Evolutionary conservation across 805 yeast species (phyloP), one percentile per base, ranked within the genome.

Genomic region (Wickerhamomyces alni): DNA sequence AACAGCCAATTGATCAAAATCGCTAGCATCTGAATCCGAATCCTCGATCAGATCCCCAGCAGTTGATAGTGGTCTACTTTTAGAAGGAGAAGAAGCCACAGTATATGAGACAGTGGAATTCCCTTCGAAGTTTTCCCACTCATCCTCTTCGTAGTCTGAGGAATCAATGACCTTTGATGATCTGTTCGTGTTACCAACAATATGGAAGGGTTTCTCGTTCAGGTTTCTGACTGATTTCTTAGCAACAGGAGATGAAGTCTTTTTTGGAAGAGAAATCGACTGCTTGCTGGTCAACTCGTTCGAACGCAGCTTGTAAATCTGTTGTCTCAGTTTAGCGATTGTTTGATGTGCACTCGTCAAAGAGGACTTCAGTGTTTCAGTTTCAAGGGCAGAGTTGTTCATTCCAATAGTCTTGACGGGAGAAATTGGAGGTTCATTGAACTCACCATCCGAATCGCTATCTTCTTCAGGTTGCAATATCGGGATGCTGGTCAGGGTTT

Each of bases 311-410:
- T 52, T 52, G 17, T 45, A 32, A 17, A 57, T 52, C 41, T 57
- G 57, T 8, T 52, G 62, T 55, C 83, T 72, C 45, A 83, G 66
- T 49, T 72, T 79, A n/a, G 76, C 62, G 35, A 84, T 77, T 2
- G 78, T 72, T 44, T 71, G 68, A 50, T 80, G 76, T 5, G 89
- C 82, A 58, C 74, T 85, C 15, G 69, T 67, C 48, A 86, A 66
- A 18, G 84, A 80, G 0, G 82, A 71, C 45, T 72, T 69, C 46
- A 83, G 60, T 1, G 88, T 80, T 51, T 85, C 89, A 3, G 74
- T 63, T 52, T 83, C 87, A 32, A 83, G 61, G 11, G 66, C 71
- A 2, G 68, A 58, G 41, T 71, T 67, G 24, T 65, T 62, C 1
- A 67, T 62, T 32, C 73, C 69, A 1, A 58, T 44, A 17, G 57